Evolutionary conservation across 352 stramenopile species (phyloP), one percentile per base, ranked within the genome.

Genomic region (Blastocystis sp.): DNA sequence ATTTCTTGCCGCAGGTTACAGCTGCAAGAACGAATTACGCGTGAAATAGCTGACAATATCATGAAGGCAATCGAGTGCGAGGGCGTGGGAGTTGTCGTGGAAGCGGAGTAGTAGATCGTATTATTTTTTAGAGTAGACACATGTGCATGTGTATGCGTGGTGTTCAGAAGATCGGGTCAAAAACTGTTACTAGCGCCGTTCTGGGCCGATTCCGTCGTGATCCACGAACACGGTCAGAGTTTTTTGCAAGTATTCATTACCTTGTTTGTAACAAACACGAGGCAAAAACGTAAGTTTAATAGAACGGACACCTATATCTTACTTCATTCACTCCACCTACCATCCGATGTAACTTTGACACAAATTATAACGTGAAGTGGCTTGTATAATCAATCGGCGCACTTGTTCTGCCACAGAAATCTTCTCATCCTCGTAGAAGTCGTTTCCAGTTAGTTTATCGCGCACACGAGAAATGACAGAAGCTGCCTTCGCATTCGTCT

Each of bases 121-220:
- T 16, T 13, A 26, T 43, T 30, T 20, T 68, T 68, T 63, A 43
- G 91, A 91, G 90, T 90, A 96, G 93, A 47, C 97, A 99, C 93
- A 98, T 99, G 95, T 99, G 97, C 92, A 99, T 99, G 97, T 94
- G 97, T 50, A 99, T 99, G 96, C 94, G 97, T 43, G 97, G 97
- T 62, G 97, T 99, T 3, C 95, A 99, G 91, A 99, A 99, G 91
- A 95, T 95, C 41, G 95, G 95, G 6, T 94, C 96, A 11, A 96
- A 93, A 34, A 99, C 97, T 0, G 94, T 98, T 65, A 99, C 97
- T 3, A 98, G 94, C 91, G 98, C 94, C 68, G 95, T 99, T 34
- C 92, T 98, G 24, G 97, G 97, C 37, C 96, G 94, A 92, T 99
- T 99, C 92, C 95, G 24, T 11, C 47, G 73, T 16, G 73, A 85